Base-by-base conservation (phyloP, 352 stramenopile species). In the Pythium brachiatum region DNA sequence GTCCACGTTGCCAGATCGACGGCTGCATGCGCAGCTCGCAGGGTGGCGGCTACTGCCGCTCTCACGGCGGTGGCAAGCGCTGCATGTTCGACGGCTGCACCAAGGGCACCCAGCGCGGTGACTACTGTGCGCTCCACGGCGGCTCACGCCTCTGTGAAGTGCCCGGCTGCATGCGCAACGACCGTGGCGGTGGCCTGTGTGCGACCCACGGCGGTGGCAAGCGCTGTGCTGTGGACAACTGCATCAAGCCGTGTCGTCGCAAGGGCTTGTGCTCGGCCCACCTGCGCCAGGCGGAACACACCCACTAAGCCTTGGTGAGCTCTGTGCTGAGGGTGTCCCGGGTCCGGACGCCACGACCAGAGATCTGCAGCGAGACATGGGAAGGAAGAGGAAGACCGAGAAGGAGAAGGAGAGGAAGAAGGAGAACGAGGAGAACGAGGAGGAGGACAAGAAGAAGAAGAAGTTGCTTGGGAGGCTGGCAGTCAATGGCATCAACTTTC, bases 91-190 rank as follows among this genome's bases (percentile, higher is more conserved):
- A 90, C 38, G 83, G 81, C 34, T 96, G 88, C 60, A 79, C 87
- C 70, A 95, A 95, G 76, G 85, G 87, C 46, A 92, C 87, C 59
- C 87, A 95, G 73, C 86, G 85, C 13, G 88, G 87, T 47, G 85
- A 90, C 66, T 94, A 88, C 68, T 96, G 88, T 48, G 88, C 86
- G 13, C 72, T 90, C 25, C 88, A 95, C 72, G 88, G 88, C 52
- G 88, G 88, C 32, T 92, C 83, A 26, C 86, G 88, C 34, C 69
- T 92, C 56, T 96, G 88, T 68, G 84, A 90, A 66, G 74, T 92
- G 7, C 60, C 72, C 34, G 83, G 80, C 57, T 95, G 88, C 78
- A 92, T 85, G 72, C 81, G 83, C 46, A 93, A 95, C 67, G 86
- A 95, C 68, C 87, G 87, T 55, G 87, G 87, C 47, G 82, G 86